These are phyloP conservation scores for Verticillium klebahnii DNA, from an alignment of 2,329 filamentous ascomycete genomes.

Conservation along the genomic window DNA sequence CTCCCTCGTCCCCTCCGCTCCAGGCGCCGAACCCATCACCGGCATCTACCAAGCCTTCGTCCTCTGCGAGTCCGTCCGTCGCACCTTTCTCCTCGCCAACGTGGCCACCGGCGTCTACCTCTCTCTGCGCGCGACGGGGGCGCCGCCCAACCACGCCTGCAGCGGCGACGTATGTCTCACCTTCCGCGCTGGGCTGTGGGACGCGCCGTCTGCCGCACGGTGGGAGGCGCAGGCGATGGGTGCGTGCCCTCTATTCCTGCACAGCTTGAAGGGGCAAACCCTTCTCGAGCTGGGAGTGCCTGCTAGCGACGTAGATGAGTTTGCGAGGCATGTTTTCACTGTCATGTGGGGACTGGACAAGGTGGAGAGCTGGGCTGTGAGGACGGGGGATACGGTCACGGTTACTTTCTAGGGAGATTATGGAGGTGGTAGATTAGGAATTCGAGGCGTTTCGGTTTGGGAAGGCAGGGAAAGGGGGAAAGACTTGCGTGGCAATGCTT, in stretches of 20 bases:
- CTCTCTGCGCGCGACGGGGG: conserved; percentile 9
- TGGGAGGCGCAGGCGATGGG: neutral
- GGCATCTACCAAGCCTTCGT: conserved; percentile 24
- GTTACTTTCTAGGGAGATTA: neutral
- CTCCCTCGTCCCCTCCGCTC: neutral
- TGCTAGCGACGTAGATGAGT: conserved; percentile 9
- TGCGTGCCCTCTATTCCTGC: conserved; percentile 3
- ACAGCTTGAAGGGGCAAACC: conserved; percentile 2
- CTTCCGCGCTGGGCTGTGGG: conserved; percentile 21
- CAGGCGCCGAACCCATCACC: conserved; percentile 6
- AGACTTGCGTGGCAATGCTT: too few species aligned
- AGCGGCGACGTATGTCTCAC: conserved; percentile 19
- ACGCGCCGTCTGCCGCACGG: conserved; percentile 16
- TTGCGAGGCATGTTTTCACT: conserved; percentile 5
- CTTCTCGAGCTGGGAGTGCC: conserved; percentile 6
- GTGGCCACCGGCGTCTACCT: conserved; percentile 15
- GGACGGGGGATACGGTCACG: conserved; percentile 1
- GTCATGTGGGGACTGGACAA: conserved; percentile 10
- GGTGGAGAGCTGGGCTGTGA: conserved; percentile 9
- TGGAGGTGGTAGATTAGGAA: neutral
- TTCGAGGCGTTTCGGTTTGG: too few species aligned
- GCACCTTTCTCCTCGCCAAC: conserved; percentile 14
- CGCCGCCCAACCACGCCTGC: conserved; percentile 6
- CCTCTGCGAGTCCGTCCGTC: conserved; percentile 22
- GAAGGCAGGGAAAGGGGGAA: too few species aligned